Evolutionary conservation across 129 eudicot species (phyloP), one percentile per base, ranked within the genome.

Genomic region (Flaveria brownii): DNA sequence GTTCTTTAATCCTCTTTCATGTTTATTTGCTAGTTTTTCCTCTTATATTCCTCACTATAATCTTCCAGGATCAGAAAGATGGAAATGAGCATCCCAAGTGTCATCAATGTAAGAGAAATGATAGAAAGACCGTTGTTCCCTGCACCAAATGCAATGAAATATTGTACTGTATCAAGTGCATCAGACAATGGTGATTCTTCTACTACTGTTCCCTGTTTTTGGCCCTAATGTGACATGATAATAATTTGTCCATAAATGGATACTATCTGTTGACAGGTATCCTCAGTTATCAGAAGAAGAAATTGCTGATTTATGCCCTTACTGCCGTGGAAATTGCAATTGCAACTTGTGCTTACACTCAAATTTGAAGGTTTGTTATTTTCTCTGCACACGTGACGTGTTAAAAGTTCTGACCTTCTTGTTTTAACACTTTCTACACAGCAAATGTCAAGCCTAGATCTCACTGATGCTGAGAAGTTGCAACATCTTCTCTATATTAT

Each of bases 41-140:
- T 36, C 68, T 65, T 74, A 52, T 66, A 55, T 66, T 56, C 75
- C 33, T 22, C 41, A 70, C 60, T 79, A 41, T 36, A 64, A 72
- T 64, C 51, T 55, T 66, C 9, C 79, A 73, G 79, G 75, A 73
- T 46, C 71, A 80, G 92, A 75, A 73, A 73, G 69, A 70, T 39
- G 77, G 52, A 33, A 56, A 85, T 73, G 77, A 86, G 71, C 51
- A 39, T 26, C 26, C 50, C 4, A 84, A 60, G 57, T 93, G 98
- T 77, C 98, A 93, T 70, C 98, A 93, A 66, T 93, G 98, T 63
- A 83, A 55, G 75, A 90, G 85, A 72, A 81, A 51, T 25, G 92
- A 86, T 17, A 87, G 96, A 82, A 76, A 50, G 65, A 60, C 41
- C 20, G 96, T 85, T 70, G 97, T 93, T 70, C 92, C 89, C 55